A percentile compares a stretch with the other conserved stretches of the same genome.
phyloP scores from a whole-genome alignment of 139 green algal genomes.

The Chlorella sp. region DNA sequence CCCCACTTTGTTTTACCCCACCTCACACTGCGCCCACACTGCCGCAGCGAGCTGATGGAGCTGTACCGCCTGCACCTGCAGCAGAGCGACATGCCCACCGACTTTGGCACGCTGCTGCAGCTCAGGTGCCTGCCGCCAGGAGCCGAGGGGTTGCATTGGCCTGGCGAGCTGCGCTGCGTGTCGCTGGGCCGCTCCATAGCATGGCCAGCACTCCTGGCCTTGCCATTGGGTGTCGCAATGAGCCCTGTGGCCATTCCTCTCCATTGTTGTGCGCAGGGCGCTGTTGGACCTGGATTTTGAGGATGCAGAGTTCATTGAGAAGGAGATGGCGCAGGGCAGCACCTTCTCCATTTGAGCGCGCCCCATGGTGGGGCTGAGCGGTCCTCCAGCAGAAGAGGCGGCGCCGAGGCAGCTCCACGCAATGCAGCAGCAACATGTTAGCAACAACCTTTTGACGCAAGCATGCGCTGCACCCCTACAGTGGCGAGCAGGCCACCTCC shows the following conservation, averaged over 20 bases:
- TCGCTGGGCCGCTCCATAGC: too few species aligned
- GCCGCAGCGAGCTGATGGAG: background rate
- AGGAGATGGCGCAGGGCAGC: conserved; percentile 50
- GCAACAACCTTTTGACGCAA: too few species aligned
- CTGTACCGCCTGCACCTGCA: conserved; percentile 77
- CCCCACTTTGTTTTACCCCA: too few species aligned
- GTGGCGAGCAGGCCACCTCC: too few species aligned
- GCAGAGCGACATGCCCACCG: conserved; percentile 66
- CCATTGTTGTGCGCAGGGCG: conserved; percentile 19
- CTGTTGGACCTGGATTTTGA: conserved; percentile 64
- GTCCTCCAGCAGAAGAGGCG: too few species aligned
- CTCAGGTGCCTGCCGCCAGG: conserved; percentile 32
- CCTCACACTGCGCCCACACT: too few species aligned
- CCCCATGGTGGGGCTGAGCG: too few species aligned
- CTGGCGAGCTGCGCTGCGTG: background rate
- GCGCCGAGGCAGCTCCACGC: too few species aligned
- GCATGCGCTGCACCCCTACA: too few species aligned
- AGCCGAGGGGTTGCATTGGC: background rate
- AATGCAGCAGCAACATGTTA: too few species aligned
- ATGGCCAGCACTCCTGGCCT: too few species aligned
- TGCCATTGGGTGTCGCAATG: too few species aligned
- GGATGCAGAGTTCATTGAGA: conserved; percentile 66
- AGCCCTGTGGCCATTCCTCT: background rate
- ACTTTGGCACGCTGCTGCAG: conserved; percentile 78
- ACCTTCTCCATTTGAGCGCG: conserved; percentile 60